These are phyloP conservation scores for Aquilaria agallochum DNA, from an alignment of 441 rosid species.

Conservation along the genomic window DNA sequence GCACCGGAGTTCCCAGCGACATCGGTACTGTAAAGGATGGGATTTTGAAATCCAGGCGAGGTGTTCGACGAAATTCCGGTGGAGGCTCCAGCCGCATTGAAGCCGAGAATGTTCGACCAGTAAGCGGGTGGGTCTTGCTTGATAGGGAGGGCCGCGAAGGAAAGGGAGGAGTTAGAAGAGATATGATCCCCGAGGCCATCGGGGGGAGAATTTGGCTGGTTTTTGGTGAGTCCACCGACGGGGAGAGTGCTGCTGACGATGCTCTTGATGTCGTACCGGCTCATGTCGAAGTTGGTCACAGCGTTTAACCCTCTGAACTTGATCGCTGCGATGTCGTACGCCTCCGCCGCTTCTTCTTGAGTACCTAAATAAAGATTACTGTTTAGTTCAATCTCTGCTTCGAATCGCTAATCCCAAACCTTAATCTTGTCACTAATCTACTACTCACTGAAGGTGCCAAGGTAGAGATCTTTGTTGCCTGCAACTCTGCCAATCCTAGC, in stretches of 20 bases:
- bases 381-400: too few species aligned
- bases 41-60: slow-evolving; percentile 25
- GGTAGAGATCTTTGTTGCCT: slow-evolving; percentile 97
- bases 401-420: too few species aligned
- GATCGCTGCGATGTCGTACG: slow-evolving; percentile 93
- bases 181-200: slow-evolving; percentile 41
- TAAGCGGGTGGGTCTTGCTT: slow-evolving; percentile 57
- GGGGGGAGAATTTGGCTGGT: slow-evolving; percentile 50
- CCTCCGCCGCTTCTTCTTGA: slow-evolving; percentile 97
- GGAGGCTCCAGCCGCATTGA: slow-evolving; percentile 18
- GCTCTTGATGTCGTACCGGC: slow-evolving; percentile 80
- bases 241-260: slow-evolving; percentile 83
- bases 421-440: background rate
- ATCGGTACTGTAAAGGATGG: slow-evolving; percentile 24
- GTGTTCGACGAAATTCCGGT: slow-evolving; percentile 17
- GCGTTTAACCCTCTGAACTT: slow-evolving; percentile 86
- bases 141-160: slow-evolving; percentile 53
- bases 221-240: slow-evolving; percentile 51
- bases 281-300: slow-evolving; percentile 88
- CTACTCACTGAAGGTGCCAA: slow-evolving; percentile 91
- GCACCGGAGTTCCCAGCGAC: slow-evolving; percentile 20
- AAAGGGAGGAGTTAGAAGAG: slow-evolving; percentile 37
- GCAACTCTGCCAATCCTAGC: slow-evolving; percentile 98
- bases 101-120: slow-evolving; percentile 58
- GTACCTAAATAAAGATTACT: slow-evolving; percentile 41